Base-by-base conservation (phyloP, 2,329 filamentous ascomycete species). In the Neofusicoccum sp. region DNA sequence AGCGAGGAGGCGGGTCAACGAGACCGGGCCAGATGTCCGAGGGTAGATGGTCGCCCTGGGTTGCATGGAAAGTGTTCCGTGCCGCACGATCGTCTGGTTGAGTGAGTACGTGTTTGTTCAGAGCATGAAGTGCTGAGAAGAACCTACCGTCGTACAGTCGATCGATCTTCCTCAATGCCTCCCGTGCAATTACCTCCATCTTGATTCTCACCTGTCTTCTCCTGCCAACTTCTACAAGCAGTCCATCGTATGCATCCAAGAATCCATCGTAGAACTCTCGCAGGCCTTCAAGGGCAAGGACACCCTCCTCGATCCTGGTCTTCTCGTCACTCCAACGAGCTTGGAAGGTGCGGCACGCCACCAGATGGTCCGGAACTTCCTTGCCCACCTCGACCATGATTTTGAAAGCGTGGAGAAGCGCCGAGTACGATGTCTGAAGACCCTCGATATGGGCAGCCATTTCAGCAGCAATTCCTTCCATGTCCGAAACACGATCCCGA, bases 241-340 rank as follows among this genome's bases (percentile, higher is more conserved):
- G 80, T 22, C 89, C 88, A 68, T 92, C 90, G 72, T 99, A 98
- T 0, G 93, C 92, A 59, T 87, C 85, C 22, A 91, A 83, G 71
- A 98, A 99, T 16, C 89, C 88, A 65, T 94, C 90, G 76, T 97
- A 98, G 70, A 97, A 92, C n/a, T 86, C 81, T 9, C 87, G 84
- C 70, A 97, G 85, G 28, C 87, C 86, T 58, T 89, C 87, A 76
- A 98, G 89, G 71, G 96, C 92, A 8, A 84, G 80, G 44, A 97
- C 73, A 29, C 75, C 75, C 36, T 85, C 68, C 88, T 90, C 81
- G 29, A 98, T 90, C 16, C 83, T 83, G 3, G 86, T 84, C 67
- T 89, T 88, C 67, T 96, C 92, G 64, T 89, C 86, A 33, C 86
- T 84, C 92, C 94, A 97, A 2, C 81, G 77, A 9, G 74, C 78